Conservation (phyloP, 768 basidiomycete species). For the Kockovaella imperatae region DNA sequence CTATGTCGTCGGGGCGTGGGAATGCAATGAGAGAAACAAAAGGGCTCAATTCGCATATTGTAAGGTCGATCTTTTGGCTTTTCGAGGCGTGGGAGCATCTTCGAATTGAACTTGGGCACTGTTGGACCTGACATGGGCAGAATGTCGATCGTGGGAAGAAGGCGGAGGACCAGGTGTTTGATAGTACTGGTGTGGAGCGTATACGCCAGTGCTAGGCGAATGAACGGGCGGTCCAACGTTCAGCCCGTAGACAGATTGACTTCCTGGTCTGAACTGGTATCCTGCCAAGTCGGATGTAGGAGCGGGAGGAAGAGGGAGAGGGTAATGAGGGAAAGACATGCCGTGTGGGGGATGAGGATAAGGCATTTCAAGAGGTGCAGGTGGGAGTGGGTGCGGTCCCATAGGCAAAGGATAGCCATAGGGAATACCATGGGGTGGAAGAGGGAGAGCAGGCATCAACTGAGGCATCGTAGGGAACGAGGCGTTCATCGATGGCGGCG, state of each 20-base stretch:
- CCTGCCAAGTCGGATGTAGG: conserved; percentile 3
- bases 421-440: too few relatives aligned
- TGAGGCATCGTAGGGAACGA: conserved; percentile 8
- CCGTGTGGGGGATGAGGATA: not conserved
- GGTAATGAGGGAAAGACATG: conserved; percentile 1
- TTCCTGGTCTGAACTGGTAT: conserved; percentile 19
- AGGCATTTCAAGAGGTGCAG: not conserved
- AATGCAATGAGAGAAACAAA: too few relatives aligned
- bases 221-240: conserved; percentile 29
- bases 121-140: too few relatives aligned
- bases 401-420: too few relatives aligned
- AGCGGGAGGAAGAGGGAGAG: not conserved
- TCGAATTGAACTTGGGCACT: not conserved
- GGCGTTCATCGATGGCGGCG: not conserved
- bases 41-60: too few relatives aligned
- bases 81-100: conserved; percentile 1
- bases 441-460: conserved; percentile 14
- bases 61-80: not conserved
- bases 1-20: too few relatives aligned
- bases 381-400: not conserved
- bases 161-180: too few relatives aligned
- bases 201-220: not conserved
- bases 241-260: conserved; percentile 31
- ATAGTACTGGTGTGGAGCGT: too few relatives aligned
- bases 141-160: too few relatives aligned